These are phyloP conservation scores for Tricholoma saponaceum DNA, from an alignment of 768 basidiomycete species.

Conservation along the genomic window DNA sequence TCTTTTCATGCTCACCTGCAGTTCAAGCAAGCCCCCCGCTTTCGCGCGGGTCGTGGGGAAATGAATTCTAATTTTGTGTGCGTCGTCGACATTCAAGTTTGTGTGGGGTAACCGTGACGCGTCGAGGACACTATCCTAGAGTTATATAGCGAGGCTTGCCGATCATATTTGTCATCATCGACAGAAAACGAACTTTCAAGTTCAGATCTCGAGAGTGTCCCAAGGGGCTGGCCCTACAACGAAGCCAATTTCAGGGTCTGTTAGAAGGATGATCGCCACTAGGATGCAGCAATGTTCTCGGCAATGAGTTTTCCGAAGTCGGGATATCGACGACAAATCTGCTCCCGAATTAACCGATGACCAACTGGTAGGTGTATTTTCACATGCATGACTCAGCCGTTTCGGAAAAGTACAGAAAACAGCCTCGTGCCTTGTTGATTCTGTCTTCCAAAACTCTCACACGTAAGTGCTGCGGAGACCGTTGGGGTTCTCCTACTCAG, in stretches of 20 bases:
- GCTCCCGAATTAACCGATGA: background rate
- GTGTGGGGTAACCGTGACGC: background rate
- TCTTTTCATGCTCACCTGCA: conserved; percentile 37
- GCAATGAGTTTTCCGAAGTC: background rate
- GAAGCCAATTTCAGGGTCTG: background rate
- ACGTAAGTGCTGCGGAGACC: too few species aligned
- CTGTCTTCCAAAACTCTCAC: too few species aligned
- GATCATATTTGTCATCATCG: background rate
- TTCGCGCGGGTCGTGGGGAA: conserved; percentile 3
- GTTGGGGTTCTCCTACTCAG: too few species aligned
- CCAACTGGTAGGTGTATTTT: background rate
- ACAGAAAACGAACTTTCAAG: too few species aligned
- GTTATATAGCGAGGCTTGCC: background rate
- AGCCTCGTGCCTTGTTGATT: too few species aligned
- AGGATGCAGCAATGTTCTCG: too few species aligned
- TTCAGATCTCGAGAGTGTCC: background rate
- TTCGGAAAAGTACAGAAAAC: too few species aligned
- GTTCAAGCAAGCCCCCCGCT: conserved; percentile 47
- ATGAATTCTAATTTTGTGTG: background rate
- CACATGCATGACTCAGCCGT: too few species aligned
- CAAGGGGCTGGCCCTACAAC: background rate
- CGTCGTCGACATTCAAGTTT: background rate
- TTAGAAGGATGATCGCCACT: too few species aligned
- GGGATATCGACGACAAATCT: background rate
- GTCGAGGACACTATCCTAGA: background rate